phyloP scores from a whole-genome alignment of 1,284 basidiomycete genomes.

The Mixia osmundae region DNA sequence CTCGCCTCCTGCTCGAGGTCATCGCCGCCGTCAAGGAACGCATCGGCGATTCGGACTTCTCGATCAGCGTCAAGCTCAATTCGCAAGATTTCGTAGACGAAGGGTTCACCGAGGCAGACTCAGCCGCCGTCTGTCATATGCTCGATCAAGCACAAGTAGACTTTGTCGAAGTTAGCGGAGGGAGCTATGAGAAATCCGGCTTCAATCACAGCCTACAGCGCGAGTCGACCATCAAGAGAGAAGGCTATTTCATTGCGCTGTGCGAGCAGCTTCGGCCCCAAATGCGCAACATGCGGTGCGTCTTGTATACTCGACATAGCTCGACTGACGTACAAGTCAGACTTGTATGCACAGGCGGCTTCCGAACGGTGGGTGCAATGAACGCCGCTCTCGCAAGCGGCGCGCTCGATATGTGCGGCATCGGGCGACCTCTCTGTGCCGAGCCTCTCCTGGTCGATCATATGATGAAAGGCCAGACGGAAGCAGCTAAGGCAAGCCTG shows the following conservation, averaged over 20 bases:
- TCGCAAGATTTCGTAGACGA: slow-evolving; percentile 25
- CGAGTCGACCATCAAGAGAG: slow-evolving; percentile 23
- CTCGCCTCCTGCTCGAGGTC: slow-evolving; percentile 23
- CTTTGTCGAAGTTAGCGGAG: slow-evolving; percentile 30
- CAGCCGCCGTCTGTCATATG: slow-evolving; percentile 25
- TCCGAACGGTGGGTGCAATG: slow-evolving; percentile 27
- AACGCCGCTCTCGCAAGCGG: slow-evolving; percentile 21
- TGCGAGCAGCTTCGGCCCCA: no score
- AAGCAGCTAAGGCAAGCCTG: slow-evolving; percentile 1
- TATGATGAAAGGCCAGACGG: slow-evolving; percentile 2
- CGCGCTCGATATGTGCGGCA: no score
- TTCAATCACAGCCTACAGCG: slow-evolving; percentile 20
- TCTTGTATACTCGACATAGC: slow-evolving; percentile 26
- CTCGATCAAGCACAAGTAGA: slow-evolving; percentile 29
- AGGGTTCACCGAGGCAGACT: slow-evolving; percentile 26
- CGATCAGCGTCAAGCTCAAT: slow-evolving; percentile 30
- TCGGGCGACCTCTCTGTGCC: no score
- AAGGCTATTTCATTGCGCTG: no score
- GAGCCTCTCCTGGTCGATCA: not conserved
- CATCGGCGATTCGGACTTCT: slow-evolving; percentile 23
- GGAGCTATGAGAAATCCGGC: slow-evolving; percentile 23
- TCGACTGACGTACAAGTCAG: slow-evolving; percentile 22
- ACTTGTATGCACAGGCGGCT: slow-evolving; percentile 30
- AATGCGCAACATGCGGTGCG: no score
- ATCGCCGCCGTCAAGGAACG: slow-evolving; percentile 22